A percentile compares a stretch with the other conserved stretches of the same genome.
These are phyloP conservation scores for Extremus antarcticus DNA, from an alignment of 495 filamentous ascomycete species.

Conservation along the genomic window DNA sequence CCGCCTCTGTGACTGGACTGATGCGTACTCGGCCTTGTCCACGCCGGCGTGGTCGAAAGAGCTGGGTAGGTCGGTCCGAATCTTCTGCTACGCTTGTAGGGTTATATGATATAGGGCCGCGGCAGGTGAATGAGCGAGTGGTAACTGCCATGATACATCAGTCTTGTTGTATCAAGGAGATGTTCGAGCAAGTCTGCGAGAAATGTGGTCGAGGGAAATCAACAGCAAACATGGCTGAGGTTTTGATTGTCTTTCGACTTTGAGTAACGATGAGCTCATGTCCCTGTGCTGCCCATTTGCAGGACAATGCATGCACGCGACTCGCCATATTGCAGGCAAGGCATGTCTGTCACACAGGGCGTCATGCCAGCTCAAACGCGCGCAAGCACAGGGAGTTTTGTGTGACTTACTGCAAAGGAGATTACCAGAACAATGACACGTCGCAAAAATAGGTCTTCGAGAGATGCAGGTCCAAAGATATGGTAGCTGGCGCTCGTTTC, in stretches of 20 bases:
- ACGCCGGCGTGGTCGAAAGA: slow-evolving; percentile 14
- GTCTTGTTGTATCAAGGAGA: not conserved
- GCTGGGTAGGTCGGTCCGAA: not conserved
- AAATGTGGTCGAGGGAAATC: not conserved
- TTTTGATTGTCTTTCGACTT: not conserved
- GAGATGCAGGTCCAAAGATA: not conserved
- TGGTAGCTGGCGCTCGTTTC: not conserved
- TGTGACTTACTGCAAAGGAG: slow-evolving; percentile 5
- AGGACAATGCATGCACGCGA: slow-evolving; percentile 2
- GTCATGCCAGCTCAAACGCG: slow-evolving; percentile 5
- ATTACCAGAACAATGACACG: not conserved
- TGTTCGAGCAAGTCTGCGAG: not conserved
- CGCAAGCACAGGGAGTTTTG: not conserved
- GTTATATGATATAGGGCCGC: slow-evolving; percentile 9
- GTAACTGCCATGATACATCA: slow-evolving; percentile 3
- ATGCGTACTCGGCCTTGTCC: slow-evolving; percentile 10
- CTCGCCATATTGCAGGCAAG: slow-evolving; percentile 7
- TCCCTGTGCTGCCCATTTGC: slow-evolving; percentile 1
- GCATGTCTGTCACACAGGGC: slow-evolving; percentile 5
- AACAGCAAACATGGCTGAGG: not conserved
- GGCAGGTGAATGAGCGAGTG: not conserved
- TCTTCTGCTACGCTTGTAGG: not conserved
- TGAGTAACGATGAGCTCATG: not conserved
- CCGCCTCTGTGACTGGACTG: not conserved
- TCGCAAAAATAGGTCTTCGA: not conserved